Evolutionary conservation across 305 asterid species (phyloP).

Genomic region (Fraxinus sp.): DNA sequence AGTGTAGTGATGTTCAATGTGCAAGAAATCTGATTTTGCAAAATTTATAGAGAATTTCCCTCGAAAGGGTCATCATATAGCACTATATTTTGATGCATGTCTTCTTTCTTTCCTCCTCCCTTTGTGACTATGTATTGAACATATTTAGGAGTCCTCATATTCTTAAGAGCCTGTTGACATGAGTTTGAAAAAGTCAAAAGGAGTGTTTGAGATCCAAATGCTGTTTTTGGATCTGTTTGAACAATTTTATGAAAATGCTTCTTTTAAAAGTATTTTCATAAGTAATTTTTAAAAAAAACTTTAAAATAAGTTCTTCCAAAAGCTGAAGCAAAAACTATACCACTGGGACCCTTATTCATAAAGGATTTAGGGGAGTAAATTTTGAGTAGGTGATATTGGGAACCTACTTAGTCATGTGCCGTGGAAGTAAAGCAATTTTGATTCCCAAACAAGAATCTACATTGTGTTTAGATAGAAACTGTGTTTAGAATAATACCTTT

Average conservation of each 20-base stretch:
- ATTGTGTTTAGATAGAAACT: no score
- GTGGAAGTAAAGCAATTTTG: no score
- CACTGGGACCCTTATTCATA: background rate
- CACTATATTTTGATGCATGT: background rate
- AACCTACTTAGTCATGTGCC: no score
- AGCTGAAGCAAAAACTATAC: background rate
- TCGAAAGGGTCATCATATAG: background rate
- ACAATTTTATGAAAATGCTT: no score
- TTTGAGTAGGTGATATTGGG: background rate
- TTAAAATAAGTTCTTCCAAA: background rate
- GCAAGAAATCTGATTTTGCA: constrained; percentile 15
- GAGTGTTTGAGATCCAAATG: background rate
- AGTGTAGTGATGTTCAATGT: constrained; percentile 13
- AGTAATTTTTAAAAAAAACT: no score
- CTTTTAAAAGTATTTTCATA: no score
- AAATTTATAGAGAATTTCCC: constrained; percentile 8
- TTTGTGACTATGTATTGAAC: background rate
- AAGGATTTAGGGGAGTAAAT: background rate
- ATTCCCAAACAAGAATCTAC: no score
- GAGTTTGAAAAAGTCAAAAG: no score
- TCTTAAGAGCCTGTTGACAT: background rate
- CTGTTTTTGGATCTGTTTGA: background rate
- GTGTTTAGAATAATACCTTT: no score
- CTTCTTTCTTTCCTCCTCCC: background rate
- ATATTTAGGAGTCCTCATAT: background rate